Conservation (phyloP, 1,139 yeast species). For the Neolecta irregularis region DNA sequence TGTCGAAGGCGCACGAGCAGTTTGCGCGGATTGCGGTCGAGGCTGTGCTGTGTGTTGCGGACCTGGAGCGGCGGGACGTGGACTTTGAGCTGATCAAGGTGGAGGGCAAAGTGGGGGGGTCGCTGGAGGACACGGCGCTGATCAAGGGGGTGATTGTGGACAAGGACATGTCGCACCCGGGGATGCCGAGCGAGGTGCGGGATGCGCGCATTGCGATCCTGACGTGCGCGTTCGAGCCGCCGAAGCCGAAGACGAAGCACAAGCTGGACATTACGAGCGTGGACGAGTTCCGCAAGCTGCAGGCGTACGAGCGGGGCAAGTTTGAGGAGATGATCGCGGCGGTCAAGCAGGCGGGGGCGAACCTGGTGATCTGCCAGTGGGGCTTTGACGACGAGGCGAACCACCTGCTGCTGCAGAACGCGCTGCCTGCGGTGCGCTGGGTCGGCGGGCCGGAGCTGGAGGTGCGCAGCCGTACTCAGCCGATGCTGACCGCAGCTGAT, state of each 20-base stretch:
- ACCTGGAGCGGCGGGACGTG: conserved; percentile 80
- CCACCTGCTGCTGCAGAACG: conserved; percentile 72
- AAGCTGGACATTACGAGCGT: conserved; percentile 83
- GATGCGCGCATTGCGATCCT: conserved; percentile 85
- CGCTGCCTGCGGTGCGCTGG: conserved; percentile 95
- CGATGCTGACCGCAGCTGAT: conserved; percentile 30
- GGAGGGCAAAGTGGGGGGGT: conserved; percentile 92
- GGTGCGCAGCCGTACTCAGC: conserved; percentile 13
- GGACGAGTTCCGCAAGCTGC: conserved; percentile 82
- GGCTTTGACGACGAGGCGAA: conserved; percentile 99
- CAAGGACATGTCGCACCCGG: conserved; percentile 96
- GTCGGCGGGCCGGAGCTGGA: conserved; percentile 97
- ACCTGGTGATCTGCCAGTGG: conserved; percentile 97
- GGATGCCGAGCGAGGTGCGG: conserved; percentile 72
- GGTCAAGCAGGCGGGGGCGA: conserved; percentile 85
- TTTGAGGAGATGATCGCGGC: conserved; percentile 79
- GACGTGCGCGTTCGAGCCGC: conserved; percentile 98
- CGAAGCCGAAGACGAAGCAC: conserved; percentile 97
- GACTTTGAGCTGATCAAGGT: conserved; percentile 91
- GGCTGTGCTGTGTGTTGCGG: conserved; percentile 85
- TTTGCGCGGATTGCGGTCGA: conserved; percentile 97
- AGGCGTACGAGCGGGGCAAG: conserved; percentile 79
- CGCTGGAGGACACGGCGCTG: conserved; percentile 67
- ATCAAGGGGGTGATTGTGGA: conserved; percentile 87
- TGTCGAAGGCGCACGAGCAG: conserved; percentile 80